Evolutionary conservation across 495 filamentous ascomycete genomes (phyloP), one percentile per base, ranked within the genome.

Genomic region (Hyaloscypha finlandica): DNA sequence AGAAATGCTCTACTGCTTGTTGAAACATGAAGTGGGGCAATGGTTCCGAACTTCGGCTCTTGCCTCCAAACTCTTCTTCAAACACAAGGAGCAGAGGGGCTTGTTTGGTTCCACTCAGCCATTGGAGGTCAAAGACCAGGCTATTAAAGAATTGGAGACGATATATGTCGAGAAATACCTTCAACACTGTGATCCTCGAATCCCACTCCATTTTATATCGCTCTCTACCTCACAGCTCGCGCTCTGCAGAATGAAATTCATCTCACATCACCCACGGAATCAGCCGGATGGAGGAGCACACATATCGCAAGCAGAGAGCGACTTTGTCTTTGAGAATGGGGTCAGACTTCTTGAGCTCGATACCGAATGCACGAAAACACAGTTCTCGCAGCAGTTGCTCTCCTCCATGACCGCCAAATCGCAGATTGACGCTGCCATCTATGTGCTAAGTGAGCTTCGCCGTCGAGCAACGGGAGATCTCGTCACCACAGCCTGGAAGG

Each of bases 121-220:
- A 79, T 89, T 69, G 2, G 29, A 31, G 22, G 6, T 56, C 20
- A 56, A 56, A 56, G 53, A 56, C 19, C n/a, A 56, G 19, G 70
- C 72, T 0, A 78, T 83, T 14, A 71, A 78, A 62, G 75, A 79
- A 30, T 65, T 83, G 11, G 76, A 78, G 16, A 45, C 48, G 14
- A 54, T 70, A 4, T 69, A 80, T 48, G 86, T 89, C 64, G 83
- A 84, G 52, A 78, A 79, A 22, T 90, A 89, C 70, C 78, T 90
- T 16, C 78, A 79, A 57, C 78, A 83, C 51, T 89, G 86, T 73
- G 86, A 92, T 67, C 80, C 84, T 64, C 81, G 79, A 55, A 80
- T 88, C 22, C 89, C 88, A 6, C 76, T 91, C 45, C 83, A 87
- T 61, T 78, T 77, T 53, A 81, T 87, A 68, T 81, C 82, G 0